Evolutionary conservation across 1,284 basidiomycete species (phyloP).

Genomic region (Boletus albobrunnescens): DNA sequence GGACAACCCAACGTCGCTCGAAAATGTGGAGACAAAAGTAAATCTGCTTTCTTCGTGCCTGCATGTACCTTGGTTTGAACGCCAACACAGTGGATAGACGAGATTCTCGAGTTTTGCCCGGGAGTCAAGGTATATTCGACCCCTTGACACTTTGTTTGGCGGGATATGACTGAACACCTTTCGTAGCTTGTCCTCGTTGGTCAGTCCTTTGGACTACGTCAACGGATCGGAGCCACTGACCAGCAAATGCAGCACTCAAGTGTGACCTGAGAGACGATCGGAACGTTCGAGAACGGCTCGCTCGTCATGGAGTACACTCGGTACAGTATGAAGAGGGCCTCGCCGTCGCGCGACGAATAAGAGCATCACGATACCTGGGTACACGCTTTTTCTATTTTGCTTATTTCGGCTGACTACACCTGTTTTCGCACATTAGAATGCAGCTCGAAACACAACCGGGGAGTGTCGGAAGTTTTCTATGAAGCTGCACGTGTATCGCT

Average conservation of each 20-base stretch:
- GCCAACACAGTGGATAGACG: slow-evolving; percentile 73
- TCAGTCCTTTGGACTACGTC: slow-evolving; percentile 38
- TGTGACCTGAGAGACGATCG: slow-evolving; percentile 89
- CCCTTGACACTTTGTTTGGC: slow-evolving; percentile 5
- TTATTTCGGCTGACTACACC: slow-evolving; percentile 1
- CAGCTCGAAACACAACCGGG: slow-evolving; percentile 92
- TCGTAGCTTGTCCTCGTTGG: slow-evolving; percentile 80
- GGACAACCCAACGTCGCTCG: slow-evolving; percentile 86
- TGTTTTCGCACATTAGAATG: slow-evolving; percentile 60
- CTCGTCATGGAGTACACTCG: slow-evolving; percentile 61
- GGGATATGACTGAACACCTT: slow-evolving; percentile 10
- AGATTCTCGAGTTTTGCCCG: slow-evolving; percentile 85
- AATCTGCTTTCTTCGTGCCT: slow-evolving; percentile 1
- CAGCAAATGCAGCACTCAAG: slow-evolving; percentile 67
- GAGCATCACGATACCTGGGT: slow-evolving; percentile 90
- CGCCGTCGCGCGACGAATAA: slow-evolving; percentile 82
- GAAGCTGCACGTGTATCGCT: slow-evolving; percentile 85
- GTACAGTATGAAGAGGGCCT: slow-evolving; percentile 91
- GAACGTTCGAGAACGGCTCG: slow-evolving; percentile 61
- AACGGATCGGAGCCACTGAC: slow-evolving; percentile 11
- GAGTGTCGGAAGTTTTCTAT: slow-evolving; percentile 88
- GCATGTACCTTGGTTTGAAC: not conserved
- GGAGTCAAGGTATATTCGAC: slow-evolving; percentile 72
- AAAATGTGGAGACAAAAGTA: slow-evolving; percentile 91
- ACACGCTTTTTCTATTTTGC: slow-evolving; percentile 26